Percentiles rank a stretch among this genome's conserved stretches.
phyloP scores from a whole-genome alignment of 2,329 filamentous ascomycete genomes.

The Grosmannia serpens region DNA sequence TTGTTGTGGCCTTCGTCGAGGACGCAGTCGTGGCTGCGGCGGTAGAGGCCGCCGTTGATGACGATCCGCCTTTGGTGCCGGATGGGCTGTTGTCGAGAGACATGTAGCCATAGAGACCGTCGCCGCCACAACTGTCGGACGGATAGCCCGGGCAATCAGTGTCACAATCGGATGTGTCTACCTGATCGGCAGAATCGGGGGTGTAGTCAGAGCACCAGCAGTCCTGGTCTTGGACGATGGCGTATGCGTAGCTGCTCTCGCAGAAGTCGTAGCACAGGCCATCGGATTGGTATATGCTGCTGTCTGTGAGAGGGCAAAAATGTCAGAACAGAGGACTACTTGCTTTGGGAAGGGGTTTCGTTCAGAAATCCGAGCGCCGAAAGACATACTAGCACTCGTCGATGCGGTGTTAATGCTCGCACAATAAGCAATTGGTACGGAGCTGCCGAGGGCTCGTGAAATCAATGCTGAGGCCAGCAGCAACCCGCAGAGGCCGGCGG shows the following conservation, averaged over 20 bases:
- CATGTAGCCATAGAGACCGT: conserved; percentile 55
- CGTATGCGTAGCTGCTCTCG: conserved; percentile 46
- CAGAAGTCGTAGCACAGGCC: conserved; percentile 57
- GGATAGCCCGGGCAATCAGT: conserved; percentile 57
- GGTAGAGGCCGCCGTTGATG: not conserved
- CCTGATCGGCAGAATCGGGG: conserved; percentile 34
- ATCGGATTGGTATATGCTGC: conserved; percentile 53
- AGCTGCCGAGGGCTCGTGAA: conserved; percentile 15
- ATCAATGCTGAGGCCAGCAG: conserved; percentile 14
- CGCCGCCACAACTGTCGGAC: conserved; percentile 52
- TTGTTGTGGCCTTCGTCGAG: not conserved
- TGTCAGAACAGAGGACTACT: not conserved
- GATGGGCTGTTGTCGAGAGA: conserved; percentile 38
- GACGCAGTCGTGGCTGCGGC: not conserved
- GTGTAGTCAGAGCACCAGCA: conserved; percentile 70
- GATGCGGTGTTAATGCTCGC: conserved; percentile 33
- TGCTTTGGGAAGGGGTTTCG: not conserved
- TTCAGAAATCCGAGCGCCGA: not conserved
- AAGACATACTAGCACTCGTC: conserved; percentile 29
- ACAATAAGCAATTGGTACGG: conserved; percentile 30
- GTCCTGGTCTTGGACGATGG: conserved; percentile 49
- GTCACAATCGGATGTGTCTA: conserved; percentile 38
- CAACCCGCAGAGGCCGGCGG: conserved; percentile 4
- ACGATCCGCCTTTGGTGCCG: conserved; percentile 33
- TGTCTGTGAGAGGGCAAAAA: conserved; percentile 26